Evolutionary conservation across 106 monocot species (phyloP).

Genomic region (Dioscorea alata): DNA sequence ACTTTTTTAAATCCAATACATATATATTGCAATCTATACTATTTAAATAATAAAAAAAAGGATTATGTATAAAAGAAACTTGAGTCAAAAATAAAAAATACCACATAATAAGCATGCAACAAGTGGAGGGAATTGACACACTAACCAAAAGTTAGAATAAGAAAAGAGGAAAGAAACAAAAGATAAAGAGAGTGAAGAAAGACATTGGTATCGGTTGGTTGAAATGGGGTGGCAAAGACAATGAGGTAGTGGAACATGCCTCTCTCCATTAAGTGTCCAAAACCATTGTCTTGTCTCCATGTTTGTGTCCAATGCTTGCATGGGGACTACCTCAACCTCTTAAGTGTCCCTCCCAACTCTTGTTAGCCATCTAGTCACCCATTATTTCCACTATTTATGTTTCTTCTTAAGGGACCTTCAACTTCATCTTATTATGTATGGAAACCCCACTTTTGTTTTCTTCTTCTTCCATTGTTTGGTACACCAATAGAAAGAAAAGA

Average conservation of each 20-base stretch:
- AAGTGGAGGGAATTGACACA: not conserved
- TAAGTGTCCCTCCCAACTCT: not conserved
- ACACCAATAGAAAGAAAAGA: too few relatives aligned
- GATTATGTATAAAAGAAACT: too few relatives aligned
- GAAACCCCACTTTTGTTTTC: too few relatives aligned
- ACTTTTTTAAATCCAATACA: too few relatives aligned
- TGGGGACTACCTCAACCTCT: not conserved
- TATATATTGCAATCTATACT: too few relatives aligned
- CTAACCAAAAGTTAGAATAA: not conserved
- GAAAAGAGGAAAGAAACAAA: not conserved
- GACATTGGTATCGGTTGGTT: not conserved
- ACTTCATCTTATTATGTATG: too few relatives aligned
- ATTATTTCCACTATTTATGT: too few relatives aligned
- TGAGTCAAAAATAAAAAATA: too few relatives aligned
- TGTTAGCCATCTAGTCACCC: not conserved
- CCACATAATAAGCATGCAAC: too few relatives aligned
- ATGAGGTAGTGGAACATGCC: not conserved
- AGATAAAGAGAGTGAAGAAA: not conserved
- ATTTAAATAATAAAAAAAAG: too few relatives aligned
- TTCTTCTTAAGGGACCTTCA: too few relatives aligned
- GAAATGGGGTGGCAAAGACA: not conserved
- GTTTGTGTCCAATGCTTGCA: not conserved
- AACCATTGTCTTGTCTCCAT: not conserved
- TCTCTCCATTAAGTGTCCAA: not conserved
- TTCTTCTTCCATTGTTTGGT: too few relatives aligned